These are phyloP conservation scores for Trichoderma sp. DNA, from an alignment of 2,329 filamentous ascomycete species.

Conservation along the genomic window DNA sequence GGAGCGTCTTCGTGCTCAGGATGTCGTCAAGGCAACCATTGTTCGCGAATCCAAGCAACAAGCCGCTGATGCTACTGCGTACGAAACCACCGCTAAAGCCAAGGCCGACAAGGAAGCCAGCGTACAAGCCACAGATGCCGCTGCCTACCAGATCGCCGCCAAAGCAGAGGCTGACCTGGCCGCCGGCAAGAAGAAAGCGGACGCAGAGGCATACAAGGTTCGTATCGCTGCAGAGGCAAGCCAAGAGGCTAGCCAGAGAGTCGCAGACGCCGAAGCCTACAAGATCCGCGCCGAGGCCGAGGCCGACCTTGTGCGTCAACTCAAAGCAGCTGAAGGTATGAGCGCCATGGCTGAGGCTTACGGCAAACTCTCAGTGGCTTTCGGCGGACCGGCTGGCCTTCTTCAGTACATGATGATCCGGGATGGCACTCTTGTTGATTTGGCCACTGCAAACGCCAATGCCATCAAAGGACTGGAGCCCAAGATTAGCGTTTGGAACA, in stretches of 20 bases:
- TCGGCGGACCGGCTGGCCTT: constrained; percentile 76
- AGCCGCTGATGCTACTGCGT: constrained; percentile 66
- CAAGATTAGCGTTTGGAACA: constrained; percentile 92
- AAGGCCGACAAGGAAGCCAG: constrained; percentile 56
- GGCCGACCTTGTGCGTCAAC: constrained; percentile 59
- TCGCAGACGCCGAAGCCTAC: constrained; percentile 52
- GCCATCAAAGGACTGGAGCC: constrained; percentile 78
- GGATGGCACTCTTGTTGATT: constrained; percentile 73
- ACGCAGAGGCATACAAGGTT: constrained; percentile 55
- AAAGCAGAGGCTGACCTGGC: constrained; percentile 63
- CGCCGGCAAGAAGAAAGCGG: constrained; percentile 52
- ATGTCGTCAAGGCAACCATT: constrained; percentile 77
- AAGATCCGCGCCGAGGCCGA: constrained; percentile 55
- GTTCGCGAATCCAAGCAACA: constrained; percentile 68
- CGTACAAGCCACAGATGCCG: constrained; percentile 67
- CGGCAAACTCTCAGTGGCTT: constrained; percentile 66
- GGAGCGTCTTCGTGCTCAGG: constrained; percentile 73
- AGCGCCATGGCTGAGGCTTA: constrained; percentile 81
- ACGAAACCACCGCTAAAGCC: constrained; percentile 44
- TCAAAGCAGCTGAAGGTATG: constrained; percentile 77
- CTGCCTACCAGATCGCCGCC: constrained; percentile 65
- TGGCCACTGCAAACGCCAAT: constrained; percentile 75
- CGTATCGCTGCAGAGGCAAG: constrained; percentile 60
- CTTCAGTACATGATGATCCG: constrained; percentile 88
- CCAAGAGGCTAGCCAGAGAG: constrained; percentile 56